Evolutionary conservation across 768 basidiomycete species (phyloP).

Genomic region (Naganishia vaughanmartiniae): DNA sequence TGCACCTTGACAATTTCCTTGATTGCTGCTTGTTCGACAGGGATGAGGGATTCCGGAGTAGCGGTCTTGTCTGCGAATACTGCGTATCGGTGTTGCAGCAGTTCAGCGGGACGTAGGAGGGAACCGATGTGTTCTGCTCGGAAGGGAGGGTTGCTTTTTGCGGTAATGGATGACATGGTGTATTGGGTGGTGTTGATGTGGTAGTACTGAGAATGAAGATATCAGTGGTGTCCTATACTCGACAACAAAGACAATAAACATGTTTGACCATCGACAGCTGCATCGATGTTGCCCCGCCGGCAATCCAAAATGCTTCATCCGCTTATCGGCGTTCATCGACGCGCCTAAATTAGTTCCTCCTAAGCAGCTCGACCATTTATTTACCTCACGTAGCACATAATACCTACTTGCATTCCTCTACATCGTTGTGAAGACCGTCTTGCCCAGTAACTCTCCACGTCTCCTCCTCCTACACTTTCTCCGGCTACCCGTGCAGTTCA

Average conservation of each 20-base stretch:
- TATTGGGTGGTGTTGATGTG: background rate
- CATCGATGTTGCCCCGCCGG: background rate
- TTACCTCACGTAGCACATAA: too few relatives aligned
- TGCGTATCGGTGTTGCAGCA: slow-evolving; percentile 52
- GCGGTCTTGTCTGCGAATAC: slow-evolving; percentile 54
- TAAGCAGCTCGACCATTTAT: too few relatives aligned
- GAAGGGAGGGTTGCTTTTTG: slow-evolving; percentile 53
- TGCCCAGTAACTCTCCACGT: too few relatives aligned
- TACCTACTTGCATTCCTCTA: too few relatives aligned
- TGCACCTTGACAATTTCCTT: slow-evolving; percentile 60
- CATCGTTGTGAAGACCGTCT: too few relatives aligned
- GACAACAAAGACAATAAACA: background rate
- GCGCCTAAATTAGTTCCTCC: too few relatives aligned
- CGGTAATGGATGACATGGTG: slow-evolving; percentile 18
- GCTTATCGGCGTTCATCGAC: background rate
- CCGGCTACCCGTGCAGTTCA: too few relatives aligned
- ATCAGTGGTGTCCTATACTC: background rate
- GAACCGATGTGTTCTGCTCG: slow-evolving; percentile 65
- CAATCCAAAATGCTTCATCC: background rate
- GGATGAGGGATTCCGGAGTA: slow-evolving; percentile 56
- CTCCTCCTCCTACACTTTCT: too few relatives aligned
- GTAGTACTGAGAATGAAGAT: background rate
- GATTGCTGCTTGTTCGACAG: slow-evolving; percentile 61
- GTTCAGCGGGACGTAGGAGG: slow-evolving; percentile 59
- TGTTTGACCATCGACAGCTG: too few relatives aligned